These are phyloP conservation scores for Monascus ruber DNA, from an alignment of 2,329 filamentous ascomycete species.

Conservation along the genomic window DNA sequence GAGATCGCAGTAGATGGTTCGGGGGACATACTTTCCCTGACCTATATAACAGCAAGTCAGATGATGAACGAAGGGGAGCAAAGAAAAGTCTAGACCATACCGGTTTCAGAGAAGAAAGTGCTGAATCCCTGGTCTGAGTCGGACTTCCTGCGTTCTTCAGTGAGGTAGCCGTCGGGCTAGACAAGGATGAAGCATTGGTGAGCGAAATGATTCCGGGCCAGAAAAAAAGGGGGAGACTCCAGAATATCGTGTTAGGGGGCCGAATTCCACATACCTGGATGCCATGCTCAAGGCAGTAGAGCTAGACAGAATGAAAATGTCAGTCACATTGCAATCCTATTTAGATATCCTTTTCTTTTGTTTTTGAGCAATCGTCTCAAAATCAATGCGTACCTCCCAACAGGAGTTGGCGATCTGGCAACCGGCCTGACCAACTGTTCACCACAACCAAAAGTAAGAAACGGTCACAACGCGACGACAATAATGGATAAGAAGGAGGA, in stretches of 20 bases:
- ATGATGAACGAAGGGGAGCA: slow-evolving; percentile 1
- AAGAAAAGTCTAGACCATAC: slow-evolving; percentile 43
- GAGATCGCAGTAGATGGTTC: slow-evolving; percentile 98
- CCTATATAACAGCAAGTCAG: slow-evolving; percentile 43
- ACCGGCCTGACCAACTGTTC: slow-evolving; percentile 94
- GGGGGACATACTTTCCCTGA: slow-evolving; percentile 96
- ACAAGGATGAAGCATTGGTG: slow-evolving; percentile 11
- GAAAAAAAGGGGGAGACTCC: slow-evolving; percentile 10
- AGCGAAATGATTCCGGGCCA: slow-evolving; percentile 9
- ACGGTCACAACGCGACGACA: not conserved
- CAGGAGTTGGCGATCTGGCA: slow-evolving; percentile 99
- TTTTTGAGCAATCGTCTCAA: not conserved
- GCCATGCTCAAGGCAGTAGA: slow-evolving; percentile 99
- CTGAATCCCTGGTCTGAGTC: slow-evolving; percentile 96
- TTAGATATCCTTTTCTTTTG: slow-evolving; percentile 1
- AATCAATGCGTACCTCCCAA: slow-evolving; percentile 79
- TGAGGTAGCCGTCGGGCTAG: slow-evolving; percentile 96
- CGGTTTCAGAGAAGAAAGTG: slow-evolving; percentile 99
- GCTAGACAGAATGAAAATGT: slow-evolving; percentile 43
- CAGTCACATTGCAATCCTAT: too few species aligned
- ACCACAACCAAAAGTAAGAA: slow-evolving; percentile 3
- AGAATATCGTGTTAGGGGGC: slow-evolving; percentile 7
- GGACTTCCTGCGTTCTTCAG: slow-evolving; percentile 88
- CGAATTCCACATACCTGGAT: slow-evolving; percentile 65
- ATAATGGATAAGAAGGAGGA: slow-evolving; percentile 1